phyloP scores from a whole-genome alignment of 2,329 filamentous ascomycete genomes.

The Aspergillus pseudoviridinutans region DNA sequence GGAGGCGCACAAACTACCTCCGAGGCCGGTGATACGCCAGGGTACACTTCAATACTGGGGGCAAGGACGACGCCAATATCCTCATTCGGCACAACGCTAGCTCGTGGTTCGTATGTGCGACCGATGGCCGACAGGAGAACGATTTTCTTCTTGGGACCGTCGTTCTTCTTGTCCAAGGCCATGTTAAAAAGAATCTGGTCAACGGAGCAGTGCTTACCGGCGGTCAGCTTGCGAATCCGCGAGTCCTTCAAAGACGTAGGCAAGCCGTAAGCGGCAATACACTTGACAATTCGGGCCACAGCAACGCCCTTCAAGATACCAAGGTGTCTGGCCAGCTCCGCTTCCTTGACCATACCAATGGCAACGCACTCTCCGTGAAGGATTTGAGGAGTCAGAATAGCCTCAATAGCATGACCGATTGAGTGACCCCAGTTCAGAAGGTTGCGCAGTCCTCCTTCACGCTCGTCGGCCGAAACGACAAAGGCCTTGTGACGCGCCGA shows the following conservation, averaged over 20 bases:
- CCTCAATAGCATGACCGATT: slow-evolving; percentile 94
- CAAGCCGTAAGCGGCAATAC: slow-evolving; percentile 87
- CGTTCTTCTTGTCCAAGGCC: slow-evolving; percentile 98
- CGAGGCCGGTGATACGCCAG: slow-evolving; percentile 63
- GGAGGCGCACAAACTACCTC: slow-evolving; percentile 78
- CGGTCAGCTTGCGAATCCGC: slow-evolving; percentile 74
- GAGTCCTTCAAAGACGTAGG: slow-evolving; percentile 83
- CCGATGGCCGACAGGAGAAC: slow-evolving; percentile 89
- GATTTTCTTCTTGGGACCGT: slow-evolving; percentile 91
- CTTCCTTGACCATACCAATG: slow-evolving; percentile 98
- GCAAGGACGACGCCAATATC: slow-evolving; percentile 81
- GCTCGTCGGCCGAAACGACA: slow-evolving; percentile 90
- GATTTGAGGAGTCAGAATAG: slow-evolving; percentile 89
- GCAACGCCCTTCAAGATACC: slow-evolving; percentile 81
- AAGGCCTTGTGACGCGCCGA: slow-evolving; percentile 91
- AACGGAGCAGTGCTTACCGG: slow-evolving; percentile 81
- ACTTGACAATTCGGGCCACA: slow-evolving; percentile 85
- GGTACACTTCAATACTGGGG: slow-evolving; percentile 68
- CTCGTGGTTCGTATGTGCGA: slow-evolving; percentile 78
- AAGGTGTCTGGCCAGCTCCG: slow-evolving; percentile 83
- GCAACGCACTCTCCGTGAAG: slow-evolving; percentile 94
- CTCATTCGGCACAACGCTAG: slow-evolving; percentile 81
- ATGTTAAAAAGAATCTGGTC: slow-evolving; percentile 85
- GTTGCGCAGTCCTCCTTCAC: slow-evolving; percentile 89
- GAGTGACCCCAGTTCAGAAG: slow-evolving; percentile 97